phyloP scores from a whole-genome alignment of 148 eudicot genomes.

The Dianthus caryophyllus region DNA sequence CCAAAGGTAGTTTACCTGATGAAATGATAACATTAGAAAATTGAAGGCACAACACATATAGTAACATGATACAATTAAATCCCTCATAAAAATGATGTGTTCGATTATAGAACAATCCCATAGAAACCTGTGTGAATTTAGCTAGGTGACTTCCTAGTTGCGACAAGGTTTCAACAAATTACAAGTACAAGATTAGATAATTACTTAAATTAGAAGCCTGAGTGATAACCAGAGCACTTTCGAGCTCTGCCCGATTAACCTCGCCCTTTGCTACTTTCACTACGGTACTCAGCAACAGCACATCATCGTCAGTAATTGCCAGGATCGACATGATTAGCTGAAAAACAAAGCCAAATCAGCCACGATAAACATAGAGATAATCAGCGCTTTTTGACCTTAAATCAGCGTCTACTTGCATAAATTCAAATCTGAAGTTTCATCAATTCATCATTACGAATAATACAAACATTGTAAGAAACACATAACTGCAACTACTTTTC shows the following conservation, averaged over 20 bases:
- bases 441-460: too few relatives aligned
- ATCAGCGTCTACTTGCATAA: neutral
- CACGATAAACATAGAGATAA: too few relatives aligned
- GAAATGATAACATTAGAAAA: neutral
- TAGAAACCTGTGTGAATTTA: neutral
- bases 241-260: constrained; percentile 10
- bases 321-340: constrained; percentile 30
- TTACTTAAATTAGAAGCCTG: constrained; percentile 30
- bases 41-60: neutral
- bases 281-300: constrained; percentile 24
- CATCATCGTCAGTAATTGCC: constrained; percentile 30
- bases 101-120: too few relatives aligned
- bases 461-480: too few relatives aligned
- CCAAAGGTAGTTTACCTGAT: constrained; percentile 56
- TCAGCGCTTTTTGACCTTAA: neutral
- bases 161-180: too few relatives aligned
- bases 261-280: constrained; percentile 11
- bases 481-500: too few relatives aligned
- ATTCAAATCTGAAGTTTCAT: neutral
- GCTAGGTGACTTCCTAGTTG: too few relatives aligned
- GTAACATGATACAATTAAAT: neutral
- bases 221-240: constrained; percentile 28
- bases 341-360: neutral
- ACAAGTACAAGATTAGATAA: constrained; percentile 1
- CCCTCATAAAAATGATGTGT: too few relatives aligned